Base-by-base conservation (phyloP, 495 filamentous ascomycete genomes). In the Talaromyces adpressus region DNA sequence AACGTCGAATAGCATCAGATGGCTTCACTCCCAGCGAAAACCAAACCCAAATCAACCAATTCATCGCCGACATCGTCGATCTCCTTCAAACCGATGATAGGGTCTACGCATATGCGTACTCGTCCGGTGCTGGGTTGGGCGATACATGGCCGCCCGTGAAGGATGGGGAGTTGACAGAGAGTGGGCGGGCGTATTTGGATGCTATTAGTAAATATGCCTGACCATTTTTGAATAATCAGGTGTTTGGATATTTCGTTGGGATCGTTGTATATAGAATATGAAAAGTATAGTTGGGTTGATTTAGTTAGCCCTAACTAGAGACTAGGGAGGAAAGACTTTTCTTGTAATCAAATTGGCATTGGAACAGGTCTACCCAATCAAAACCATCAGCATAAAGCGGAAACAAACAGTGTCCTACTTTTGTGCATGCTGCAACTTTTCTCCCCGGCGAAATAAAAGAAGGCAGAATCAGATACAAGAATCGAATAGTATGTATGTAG, bases 41-140 rank as follows among this genome's bases (percentile, higher is more conserved):
- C 53, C 67, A 67, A 36, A 62, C 60, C 18, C 47, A 67, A 51
- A 68, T 66, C 32, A 57, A 66, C 9, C 20, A 22, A 22, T 71
- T 66, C 47, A 72, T 72, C 30, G 63, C 47, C 25, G 70, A 68
- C 20, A 58, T 63, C 14, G 69, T 71, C 11, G 56, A 57, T 34
- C 69, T 63, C 27, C 69, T 72, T 11, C 60, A 68, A 29, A 52
- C 41, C 18, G 66, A 69, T 27, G 25, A 47, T n/a, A 57, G 63
- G 11, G 69, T 72, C 6, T 62, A 67, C n/a, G 69, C 69, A 2
- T 72, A 67, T 59, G 70, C 67, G 6, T 66, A 68, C 11, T 65
- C 63, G 23, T 69, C 70, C 18, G 69, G 69, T 3, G 65, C 62
- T 11, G 68, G 70, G 4, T 61, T 68, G 34, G 68, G 67, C 18